Conservation (phyloP, 2,329 filamentous ascomycete species). For the Madurella mycetomatis region DNA sequence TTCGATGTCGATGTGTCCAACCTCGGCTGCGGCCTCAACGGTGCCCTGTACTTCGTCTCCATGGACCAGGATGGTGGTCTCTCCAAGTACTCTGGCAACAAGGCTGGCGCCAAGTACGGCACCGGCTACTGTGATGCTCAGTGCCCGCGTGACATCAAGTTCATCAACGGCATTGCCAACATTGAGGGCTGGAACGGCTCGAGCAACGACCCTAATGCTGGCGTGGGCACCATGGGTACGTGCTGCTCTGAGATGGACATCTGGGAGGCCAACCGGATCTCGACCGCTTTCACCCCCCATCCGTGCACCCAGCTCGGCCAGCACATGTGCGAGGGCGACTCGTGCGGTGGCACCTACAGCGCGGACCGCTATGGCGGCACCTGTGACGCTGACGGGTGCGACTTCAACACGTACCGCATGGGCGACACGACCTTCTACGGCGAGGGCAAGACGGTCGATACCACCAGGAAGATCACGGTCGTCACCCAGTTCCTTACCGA, state of each 20-base stretch:
- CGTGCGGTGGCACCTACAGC: slow-evolving; percentile 51
- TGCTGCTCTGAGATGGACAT: slow-evolving; percentile 60
- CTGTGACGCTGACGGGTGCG: slow-evolving; percentile 67
- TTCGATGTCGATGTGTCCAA: slow-evolving; percentile 68
- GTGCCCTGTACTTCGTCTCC: slow-evolving; percentile 62
- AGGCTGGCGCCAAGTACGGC: slow-evolving; percentile 50
- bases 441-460: slow-evolving; percentile 53
- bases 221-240: slow-evolving; percentile 47
- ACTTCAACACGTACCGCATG: slow-evolving; percentile 66
- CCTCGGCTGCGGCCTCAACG: slow-evolving; percentile 66
- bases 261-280: slow-evolving; percentile 63
- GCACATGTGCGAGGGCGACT: slow-evolving; percentile 45
- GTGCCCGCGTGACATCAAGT: slow-evolving; percentile 54
- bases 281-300: slow-evolving; percentile 62
- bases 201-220: slow-evolving; percentile 50
- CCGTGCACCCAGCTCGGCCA: slow-evolving; percentile 51
- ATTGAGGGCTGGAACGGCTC: slow-evolving; percentile 50
- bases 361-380: slow-evolving; percentile 54
- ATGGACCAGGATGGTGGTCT: slow-evolving; percentile 57
- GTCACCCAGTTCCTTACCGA: slow-evolving; percentile 59
- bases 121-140: slow-evolving; percentile 55
- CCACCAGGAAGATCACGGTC: slow-evolving; percentile 57
- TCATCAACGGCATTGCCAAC: slow-evolving; percentile 54
- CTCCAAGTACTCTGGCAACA: slow-evolving; percentile 46
- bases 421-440: slow-evolving; percentile 62